Conservation (phyloP, 495 filamentous ascomycete genomes). For the Hyaloscypha variabilis region DNA sequence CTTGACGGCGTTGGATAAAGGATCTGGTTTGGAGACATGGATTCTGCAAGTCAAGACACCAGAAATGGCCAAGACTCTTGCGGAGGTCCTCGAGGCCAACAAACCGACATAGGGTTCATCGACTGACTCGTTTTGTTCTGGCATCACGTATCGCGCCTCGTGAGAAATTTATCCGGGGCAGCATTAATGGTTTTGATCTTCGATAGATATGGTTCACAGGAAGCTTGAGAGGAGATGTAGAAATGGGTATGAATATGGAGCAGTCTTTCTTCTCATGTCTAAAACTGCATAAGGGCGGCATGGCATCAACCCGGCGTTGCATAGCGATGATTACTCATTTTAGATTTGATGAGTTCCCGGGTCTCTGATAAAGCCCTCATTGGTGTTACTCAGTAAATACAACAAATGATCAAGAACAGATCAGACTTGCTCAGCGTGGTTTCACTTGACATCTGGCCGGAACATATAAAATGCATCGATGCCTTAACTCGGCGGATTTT, state of each 20-base stretch:
- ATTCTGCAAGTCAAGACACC: conserved; percentile 63
- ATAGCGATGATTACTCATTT: conserved; percentile 22
- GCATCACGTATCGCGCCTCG: background rate
- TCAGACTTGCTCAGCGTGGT: background rate
- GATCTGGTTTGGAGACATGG: conserved; percentile 60
- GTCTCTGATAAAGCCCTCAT: background rate
- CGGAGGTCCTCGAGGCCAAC: conserved; percentile 47
- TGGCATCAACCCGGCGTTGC: conserved; percentile 26
- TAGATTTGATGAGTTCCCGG: conserved; percentile 10
- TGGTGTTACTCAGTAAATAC: background rate
- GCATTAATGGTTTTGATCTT: conserved; percentile 3
- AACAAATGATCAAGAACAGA: background rate
- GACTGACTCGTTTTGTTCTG: background rate
- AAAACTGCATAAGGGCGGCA: conserved; percentile 10
- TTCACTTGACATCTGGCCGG: no score
- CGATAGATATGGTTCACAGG: background rate
- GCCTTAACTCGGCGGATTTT: no score
- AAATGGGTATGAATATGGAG: conserved; percentile 8
- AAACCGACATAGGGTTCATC: conserved; percentile 34
- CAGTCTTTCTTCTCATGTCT: conserved; percentile 9
- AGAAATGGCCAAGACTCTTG: conserved; percentile 46
- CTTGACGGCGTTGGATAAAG: conserved; percentile 51
- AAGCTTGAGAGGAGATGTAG: background rate
- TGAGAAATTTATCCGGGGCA: background rate
- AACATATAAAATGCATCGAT: no score